phyloP scores from a whole-genome alignment of 257 asterid species.

The Plectranthus barbatus region DNA sequence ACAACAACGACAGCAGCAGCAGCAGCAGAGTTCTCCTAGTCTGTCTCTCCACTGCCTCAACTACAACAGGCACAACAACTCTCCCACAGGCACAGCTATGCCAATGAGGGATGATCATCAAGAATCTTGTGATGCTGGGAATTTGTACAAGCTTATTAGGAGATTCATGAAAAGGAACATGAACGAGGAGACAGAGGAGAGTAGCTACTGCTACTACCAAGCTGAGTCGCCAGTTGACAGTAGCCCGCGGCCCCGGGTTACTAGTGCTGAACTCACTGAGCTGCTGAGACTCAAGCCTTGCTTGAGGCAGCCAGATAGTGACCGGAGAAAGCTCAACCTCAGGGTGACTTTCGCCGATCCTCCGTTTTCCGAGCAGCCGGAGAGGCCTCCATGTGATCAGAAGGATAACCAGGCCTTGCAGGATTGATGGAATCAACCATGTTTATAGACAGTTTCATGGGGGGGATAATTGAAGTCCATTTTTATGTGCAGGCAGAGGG shows the following conservation, averaged over 20 bases:
- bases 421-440: background rate
- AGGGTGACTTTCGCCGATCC: slow-evolving; percentile 21
- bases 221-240: background rate
- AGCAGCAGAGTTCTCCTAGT: background rate
- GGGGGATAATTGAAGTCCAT: no score
- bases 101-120: background rate
- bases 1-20: background rate
- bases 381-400: slow-evolving; percentile 10
- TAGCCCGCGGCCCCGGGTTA: background rate
- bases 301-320: slow-evolving; percentile 27
- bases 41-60: background rate
- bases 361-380: background rate
- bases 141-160: background rate
- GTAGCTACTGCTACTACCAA: background rate
- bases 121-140: background rate
- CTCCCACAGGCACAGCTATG: background rate
- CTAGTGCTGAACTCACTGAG: slow-evolving; percentile 4
- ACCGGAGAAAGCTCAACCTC: slow-evolving; percentile 19
- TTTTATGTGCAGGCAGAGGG: no score
- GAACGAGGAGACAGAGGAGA: background rate
- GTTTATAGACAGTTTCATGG: background rate
- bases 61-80: background rate
- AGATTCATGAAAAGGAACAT: slow-evolving; percentile 9
- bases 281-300: slow-evolving; percentile 22
- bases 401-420: background rate